A percentile compares a stretch with the other conserved stretches of the same genome.
Evolutionary conservation across 2,329 filamentous ascomycete species (phyloP).

Genomic region (Claviceps humidiphila): DNA sequence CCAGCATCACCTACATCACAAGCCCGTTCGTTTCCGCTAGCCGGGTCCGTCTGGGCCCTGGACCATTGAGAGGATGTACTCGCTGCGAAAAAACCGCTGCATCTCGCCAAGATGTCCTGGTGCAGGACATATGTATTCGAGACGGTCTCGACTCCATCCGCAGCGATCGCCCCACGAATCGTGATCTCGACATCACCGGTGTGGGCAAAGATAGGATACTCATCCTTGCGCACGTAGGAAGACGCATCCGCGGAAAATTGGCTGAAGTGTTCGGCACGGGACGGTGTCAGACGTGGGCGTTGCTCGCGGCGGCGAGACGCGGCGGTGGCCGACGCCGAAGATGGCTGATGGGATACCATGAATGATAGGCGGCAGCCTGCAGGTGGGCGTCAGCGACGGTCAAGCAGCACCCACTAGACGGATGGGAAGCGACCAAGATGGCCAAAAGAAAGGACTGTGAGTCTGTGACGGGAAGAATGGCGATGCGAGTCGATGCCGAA

Average conservation of each 20-base stretch:
- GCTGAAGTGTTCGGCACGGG: conserved; percentile 57
- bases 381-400: conserved; percentile 31
- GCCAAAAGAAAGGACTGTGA: neutral
- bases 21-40: conserved; percentile 32
- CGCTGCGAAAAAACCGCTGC: conserved; percentile 86
- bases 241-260: conserved; percentile 67
- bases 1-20: conserved; percentile 13
- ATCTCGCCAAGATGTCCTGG: conserved; percentile 73
- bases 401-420: neutral
- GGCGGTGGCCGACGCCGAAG: conserved; percentile 1
- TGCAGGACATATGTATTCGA: conserved; percentile 82
- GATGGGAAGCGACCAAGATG: too few species aligned
- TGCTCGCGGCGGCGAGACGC: neutral
- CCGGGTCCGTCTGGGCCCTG: conserved; percentile 17
- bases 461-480: too few species aligned
- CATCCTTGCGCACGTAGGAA: conserved; percentile 63
- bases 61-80: conserved; percentile 69
- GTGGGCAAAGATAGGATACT: conserved; percentile 76
- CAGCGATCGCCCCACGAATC: conserved; percentile 46
- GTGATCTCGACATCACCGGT: conserved; percentile 89
- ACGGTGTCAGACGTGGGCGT: conserved; percentile 18
- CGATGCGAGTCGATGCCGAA: too few species aligned
- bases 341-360: conserved; percentile 34
- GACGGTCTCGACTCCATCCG: conserved; percentile 31
- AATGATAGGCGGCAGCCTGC: conserved; percentile 39